These are phyloP conservation scores for Lolium rigidum DNA, from an alignment of 176 grass and related monocot species.

Conservation along the genomic window DNA sequence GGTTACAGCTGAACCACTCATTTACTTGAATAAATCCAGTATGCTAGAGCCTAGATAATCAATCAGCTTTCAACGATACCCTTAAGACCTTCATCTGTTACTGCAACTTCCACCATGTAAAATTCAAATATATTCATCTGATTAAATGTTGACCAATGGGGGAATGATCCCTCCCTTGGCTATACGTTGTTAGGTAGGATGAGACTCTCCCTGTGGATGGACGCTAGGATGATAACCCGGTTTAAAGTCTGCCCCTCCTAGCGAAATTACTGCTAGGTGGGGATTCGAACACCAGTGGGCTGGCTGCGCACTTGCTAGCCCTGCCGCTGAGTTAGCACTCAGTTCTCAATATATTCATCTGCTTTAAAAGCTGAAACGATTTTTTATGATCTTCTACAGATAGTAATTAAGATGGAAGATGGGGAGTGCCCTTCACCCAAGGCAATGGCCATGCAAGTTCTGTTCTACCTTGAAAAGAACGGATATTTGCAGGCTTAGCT, in stretches of 20 bases:
- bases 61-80: background rate
- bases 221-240: no score
- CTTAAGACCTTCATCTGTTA: background rate
- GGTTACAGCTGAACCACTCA: background rate
- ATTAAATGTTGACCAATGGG: no score
- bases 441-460: conserved; percentile 80
- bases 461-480: conserved; percentile 73
- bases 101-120: background rate
- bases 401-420: conserved; percentile 67
- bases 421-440: conserved; percentile 82
- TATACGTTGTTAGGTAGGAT: no score
- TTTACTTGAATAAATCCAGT: conserved; percentile 21
- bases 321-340: no score
- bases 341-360: background rate
- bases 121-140: conserved; percentile 11
- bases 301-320: no score
- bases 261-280: no score
- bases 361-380: background rate
- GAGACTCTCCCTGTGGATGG: no score
- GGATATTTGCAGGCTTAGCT: conserved; percentile 71
- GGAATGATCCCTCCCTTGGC: no score
- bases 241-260: no score
- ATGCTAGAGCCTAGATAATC: background rate
- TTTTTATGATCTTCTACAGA: conserved; percentile 60
- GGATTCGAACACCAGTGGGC: no score